Conservation (phyloP, 805 yeast species). For the Kodamaea hsintzibuensis region DNA sequence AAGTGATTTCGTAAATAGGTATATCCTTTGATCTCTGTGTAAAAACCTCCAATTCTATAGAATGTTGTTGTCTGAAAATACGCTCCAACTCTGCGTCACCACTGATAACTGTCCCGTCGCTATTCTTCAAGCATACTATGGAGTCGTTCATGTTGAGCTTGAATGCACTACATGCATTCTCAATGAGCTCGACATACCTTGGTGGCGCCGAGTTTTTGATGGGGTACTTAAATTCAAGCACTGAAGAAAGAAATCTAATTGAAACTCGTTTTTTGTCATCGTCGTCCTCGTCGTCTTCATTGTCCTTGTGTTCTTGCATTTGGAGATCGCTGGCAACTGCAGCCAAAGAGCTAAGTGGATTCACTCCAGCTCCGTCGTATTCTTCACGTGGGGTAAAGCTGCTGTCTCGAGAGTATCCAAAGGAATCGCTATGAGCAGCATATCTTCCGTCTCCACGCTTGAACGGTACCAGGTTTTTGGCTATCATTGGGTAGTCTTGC, state of each 20-base stretch:
- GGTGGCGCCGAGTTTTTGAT: slow-evolving; percentile 75
- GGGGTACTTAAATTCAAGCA: slow-evolving; percentile 66
- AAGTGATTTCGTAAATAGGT: slow-evolving; percentile 38
- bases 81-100: slow-evolving; percentile 41
- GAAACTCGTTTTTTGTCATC: slow-evolving; percentile 29
- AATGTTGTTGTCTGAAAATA: slow-evolving; percentile 31
- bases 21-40: slow-evolving; percentile 35
- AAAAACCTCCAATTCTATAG: slow-evolving; percentile 39
- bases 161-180: slow-evolving; percentile 75
- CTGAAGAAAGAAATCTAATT: slow-evolving; percentile 53
- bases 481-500: slow-evolving; percentile 64
- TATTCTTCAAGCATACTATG: slow-evolving; percentile 29
- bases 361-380: slow-evolving; percentile 6
- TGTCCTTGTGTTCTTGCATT: slow-evolving; percentile 12
- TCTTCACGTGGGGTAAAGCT: slow-evolving; percentile 6
- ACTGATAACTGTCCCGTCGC: slow-evolving; percentile 26
- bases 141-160: slow-evolving; percentile 23
- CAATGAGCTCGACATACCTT: slow-evolving; percentile 70
- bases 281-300: background rate
- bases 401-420: slow-evolving; percentile 6
- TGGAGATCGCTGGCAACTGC: slow-evolving; percentile 34
- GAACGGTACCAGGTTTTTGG: slow-evolving; percentile 40
- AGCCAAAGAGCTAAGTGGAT: slow-evolving; percentile 31
- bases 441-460: slow-evolving; percentile 4
- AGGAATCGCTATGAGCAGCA: slow-evolving; percentile 2